These are phyloP conservation scores for Conticribra guillardii DNA, from an alignment of 108 stramenopile genomes.

Conservation along the genomic window DNA sequence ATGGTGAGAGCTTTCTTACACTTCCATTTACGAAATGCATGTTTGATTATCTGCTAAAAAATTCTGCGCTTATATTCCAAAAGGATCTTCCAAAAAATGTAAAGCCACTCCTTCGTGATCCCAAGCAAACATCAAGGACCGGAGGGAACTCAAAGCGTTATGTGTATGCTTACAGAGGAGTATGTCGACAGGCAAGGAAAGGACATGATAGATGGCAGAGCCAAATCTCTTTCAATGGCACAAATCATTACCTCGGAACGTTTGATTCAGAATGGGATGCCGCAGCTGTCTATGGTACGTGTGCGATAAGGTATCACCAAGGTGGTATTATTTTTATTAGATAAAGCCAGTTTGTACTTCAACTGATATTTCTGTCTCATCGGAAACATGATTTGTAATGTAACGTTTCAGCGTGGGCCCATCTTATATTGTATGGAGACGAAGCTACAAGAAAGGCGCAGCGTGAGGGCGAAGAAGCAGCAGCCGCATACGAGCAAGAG, in stretches of 20 bases:
- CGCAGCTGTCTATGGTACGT: constrained; percentile 78
- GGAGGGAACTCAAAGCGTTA: constrained; percentile 88
- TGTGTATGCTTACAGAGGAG: constrained; percentile 89
- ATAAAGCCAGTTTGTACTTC: too few species aligned
- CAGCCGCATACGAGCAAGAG: constrained; percentile 82
- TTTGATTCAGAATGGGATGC: constrained; percentile 93
- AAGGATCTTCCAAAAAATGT: constrained; percentile 79
- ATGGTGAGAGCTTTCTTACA: constrained; percentile 43
- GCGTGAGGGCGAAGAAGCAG: constrained; percentile 89
- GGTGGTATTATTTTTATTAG: not conserved
- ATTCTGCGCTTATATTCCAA: not conserved
- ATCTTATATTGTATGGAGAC: constrained; percentile 86
- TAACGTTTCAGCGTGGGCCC: constrained; percentile 72
- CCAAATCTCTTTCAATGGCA: constrained; percentile 87
- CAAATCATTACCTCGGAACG: constrained; percentile 89
- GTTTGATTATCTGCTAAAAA: too few species aligned
- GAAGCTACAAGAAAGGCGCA: constrained; percentile 87
- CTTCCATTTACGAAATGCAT: not conserved
- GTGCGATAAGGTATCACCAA: not conserved
- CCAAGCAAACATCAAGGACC: constrained; percentile 81
- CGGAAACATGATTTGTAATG: too few species aligned
- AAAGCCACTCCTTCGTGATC: constrained; percentile 86
- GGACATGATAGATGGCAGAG: constrained; percentile 92
- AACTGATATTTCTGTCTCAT: too few species aligned
- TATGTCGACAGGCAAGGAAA: constrained; percentile 88